Evolutionary conservation across 768 basidiomycete species (phyloP).

Genomic region (Rhizopogon vesiculosus): DNA sequence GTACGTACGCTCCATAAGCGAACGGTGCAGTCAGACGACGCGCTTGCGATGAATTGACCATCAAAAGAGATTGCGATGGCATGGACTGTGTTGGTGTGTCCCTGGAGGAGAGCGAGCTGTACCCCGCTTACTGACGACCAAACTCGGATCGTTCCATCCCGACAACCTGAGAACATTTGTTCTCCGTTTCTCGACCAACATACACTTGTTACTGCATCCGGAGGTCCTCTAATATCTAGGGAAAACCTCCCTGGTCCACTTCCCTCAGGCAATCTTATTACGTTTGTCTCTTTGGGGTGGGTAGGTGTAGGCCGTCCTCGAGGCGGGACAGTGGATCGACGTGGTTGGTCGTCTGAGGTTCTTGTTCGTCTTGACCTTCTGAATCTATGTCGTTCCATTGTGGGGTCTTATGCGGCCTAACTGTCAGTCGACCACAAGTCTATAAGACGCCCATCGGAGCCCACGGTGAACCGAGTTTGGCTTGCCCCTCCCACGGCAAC

Average conservation of each 20-base stretch:
- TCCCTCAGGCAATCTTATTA: slow-evolving; percentile 76
- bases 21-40: slow-evolving; percentile 25
- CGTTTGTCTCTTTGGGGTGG: slow-evolving; percentile 1
- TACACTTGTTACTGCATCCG: background rate
- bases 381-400: background rate
- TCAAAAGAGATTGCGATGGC: slow-evolving; percentile 26
- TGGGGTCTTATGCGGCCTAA: background rate
- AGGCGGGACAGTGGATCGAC: background rate
- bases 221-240: slow-evolving; percentile 54
- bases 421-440: background rate
- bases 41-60: slow-evolving; percentile 25
- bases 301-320: background rate
- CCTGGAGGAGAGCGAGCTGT: slow-evolving; percentile 11
- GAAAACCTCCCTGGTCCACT: slow-evolving; percentile 92
- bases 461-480: background rate
- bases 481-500: background rate
- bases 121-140: slow-evolving; percentile 23
- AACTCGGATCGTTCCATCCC: slow-evolving; percentile 24
- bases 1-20: slow-evolving; percentile 24
- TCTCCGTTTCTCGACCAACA: slow-evolving; percentile 6
- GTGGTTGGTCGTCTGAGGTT: background rate
- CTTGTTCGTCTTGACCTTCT: background rate
- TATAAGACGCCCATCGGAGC: background rate
- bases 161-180: slow-evolving; percentile 26
- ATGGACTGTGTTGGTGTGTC: slow-evolving; percentile 19